These are phyloP conservation scores for Mucor velutinosus DNA, from an alignment of 371 early-diverging fungal species.

Conservation along the genomic window DNA sequence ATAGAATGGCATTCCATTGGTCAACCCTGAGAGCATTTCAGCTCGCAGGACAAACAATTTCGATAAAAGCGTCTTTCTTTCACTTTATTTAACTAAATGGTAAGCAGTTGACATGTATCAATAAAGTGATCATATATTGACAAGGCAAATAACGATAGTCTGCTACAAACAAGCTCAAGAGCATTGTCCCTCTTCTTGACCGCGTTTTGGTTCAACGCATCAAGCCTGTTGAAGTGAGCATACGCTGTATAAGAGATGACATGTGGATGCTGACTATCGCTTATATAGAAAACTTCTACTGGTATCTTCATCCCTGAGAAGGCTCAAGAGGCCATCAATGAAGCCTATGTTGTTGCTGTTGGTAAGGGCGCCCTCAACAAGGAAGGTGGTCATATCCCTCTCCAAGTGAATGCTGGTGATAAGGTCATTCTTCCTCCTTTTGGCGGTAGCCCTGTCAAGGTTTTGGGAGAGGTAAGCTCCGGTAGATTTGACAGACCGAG, in stretches of 20 bases:
- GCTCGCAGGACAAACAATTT: neutral
- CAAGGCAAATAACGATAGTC: constrained; percentile 17
- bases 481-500: neutral
- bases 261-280: neutral
- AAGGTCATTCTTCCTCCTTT: constrained; percentile 93
- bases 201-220: constrained; percentile 95
- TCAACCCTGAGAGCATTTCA: constrained; percentile 2
- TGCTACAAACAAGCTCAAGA: constrained; percentile 55
- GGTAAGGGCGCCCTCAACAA: constrained; percentile 90
- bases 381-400: constrained; percentile 83
- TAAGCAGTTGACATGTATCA: neutral
- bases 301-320: constrained; percentile 98
- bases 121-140: neutral
- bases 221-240: constrained; percentile 89
- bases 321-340: constrained; percentile 94
- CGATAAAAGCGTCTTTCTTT: neutral
- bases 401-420: constrained; percentile 90
- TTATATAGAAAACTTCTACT: constrained; percentile 84
- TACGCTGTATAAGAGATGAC: neutral
- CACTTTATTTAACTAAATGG: neutral
- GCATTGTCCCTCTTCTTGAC: constrained; percentile 81
- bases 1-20: neutral
- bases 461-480: constrained; percentile 72
- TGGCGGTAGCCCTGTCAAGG: constrained; percentile 93
- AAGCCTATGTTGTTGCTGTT: constrained; percentile 91